Evolutionary conservation across 345 rosid species (phyloP).

Genomic region (Eucalyptus leucophloia): DNA sequence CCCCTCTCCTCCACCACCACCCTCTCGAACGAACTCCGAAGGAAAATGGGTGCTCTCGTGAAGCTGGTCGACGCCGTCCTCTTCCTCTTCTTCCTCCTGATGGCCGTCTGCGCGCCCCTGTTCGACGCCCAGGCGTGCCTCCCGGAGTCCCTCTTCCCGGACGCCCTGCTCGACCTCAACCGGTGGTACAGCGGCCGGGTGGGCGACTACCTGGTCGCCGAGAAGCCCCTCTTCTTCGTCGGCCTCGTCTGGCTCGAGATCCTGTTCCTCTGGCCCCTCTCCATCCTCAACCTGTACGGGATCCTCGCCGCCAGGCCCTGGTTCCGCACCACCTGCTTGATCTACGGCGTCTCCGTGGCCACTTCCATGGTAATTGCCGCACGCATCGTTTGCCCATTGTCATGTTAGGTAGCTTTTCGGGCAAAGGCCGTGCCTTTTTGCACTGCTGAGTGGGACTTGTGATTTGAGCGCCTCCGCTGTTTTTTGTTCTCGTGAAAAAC

Average conservation of each 20-base stretch:
- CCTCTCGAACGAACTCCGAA: background rate
- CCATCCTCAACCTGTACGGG: slow-evolving; percentile 37
- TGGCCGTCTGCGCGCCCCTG: slow-evolving; percentile 43
- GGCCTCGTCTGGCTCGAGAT: slow-evolving; percentile 67
- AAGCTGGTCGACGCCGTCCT: slow-evolving; percentile 49
- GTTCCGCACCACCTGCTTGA: slow-evolving; percentile 62
- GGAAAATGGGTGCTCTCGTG: slow-evolving; percentile 35
- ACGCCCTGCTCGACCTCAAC: slow-evolving; percentile 33
- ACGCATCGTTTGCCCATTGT: background rate
- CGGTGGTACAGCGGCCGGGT: slow-evolving; percentile 18
- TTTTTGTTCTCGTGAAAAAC: background rate
- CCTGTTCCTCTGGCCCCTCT: slow-evolving; percentile 67
- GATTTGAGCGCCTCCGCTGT: background rate
- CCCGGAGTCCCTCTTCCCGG: slow-evolving; percentile 36
- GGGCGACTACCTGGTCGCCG: slow-evolving; percentile 54
- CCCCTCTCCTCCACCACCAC: background rate
- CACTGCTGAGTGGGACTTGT: background rate
- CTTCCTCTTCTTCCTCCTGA: slow-evolving; percentile 35
- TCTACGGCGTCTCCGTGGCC: slow-evolving; percentile 50
- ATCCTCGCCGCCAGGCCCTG: slow-evolving; percentile 49
- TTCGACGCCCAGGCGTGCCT: slow-evolving; percentile 51
- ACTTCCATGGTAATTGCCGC: slow-evolving; percentile 49
- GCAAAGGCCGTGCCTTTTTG: background rate
- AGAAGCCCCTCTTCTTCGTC: slow-evolving; percentile 70
- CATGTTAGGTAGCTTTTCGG: background rate